Base-by-base conservation (phyloP, 2,329 filamentous ascomycete species). In the Chrysoporthe cubensis region DNA sequence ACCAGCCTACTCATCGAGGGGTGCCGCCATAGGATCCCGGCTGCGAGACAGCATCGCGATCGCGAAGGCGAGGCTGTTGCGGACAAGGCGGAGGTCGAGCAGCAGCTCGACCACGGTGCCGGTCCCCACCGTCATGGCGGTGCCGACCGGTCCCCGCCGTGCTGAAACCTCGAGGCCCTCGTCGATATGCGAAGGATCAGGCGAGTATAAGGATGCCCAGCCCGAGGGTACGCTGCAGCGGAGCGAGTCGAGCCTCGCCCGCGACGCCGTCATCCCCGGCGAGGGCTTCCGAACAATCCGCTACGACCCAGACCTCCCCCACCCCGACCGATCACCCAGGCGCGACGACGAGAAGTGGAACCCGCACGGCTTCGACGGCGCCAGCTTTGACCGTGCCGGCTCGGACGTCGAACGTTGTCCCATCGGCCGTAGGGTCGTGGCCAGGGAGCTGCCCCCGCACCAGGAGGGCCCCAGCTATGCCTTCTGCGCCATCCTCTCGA, bases 41-140 rank as follows among this genome's bases (percentile, higher is more conserved):
- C 66, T 74, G n/a, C 69, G 73, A 56, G 74, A 75, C 68, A 75
- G 74, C 64, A 71, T 75, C 40, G 69, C 71, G 2, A 64, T 75
- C 4, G 72, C 74, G 18, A 74, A 70, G 67, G 73, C 70, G 32
- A 66, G 73, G 18, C 46, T 67, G 9, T 40, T 70, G n/a, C 50
- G 66, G 42, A 43, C 52, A 9, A 32, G 63, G 46, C 66, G 43
- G 34, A 69, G 52, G n/a, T 44, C 68, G 11, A 61, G 62, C 3
- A 37, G 37, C 13, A 18, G 32, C 32, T 48, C 48, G 52, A 61
- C 54, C 18, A 65, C 65, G 13, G 64, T 64, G n/a, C 52, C 58
- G 6, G 44, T n/a, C 18, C 62, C 50, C 5, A 44, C 48, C 8
- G 26, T 34, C 8, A 14, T 46, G 26, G 43, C 9, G 5, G 16